Evolutionary conservation across 768 basidiomycete species (phyloP).

Genomic region (Boletus sp.): DNA sequence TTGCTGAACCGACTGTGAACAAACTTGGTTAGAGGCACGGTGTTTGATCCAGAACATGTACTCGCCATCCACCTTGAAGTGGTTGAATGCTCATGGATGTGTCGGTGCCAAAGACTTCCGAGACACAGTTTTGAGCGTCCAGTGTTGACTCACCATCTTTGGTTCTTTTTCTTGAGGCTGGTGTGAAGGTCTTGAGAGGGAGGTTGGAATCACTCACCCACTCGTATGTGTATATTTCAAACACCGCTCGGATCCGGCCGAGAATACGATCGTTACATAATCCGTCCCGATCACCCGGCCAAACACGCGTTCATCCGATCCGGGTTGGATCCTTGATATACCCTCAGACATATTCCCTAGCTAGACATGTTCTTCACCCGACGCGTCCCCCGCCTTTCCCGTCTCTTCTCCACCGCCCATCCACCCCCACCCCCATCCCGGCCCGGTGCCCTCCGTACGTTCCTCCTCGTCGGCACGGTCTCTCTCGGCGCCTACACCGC

Average conservation of each 20-base stretch:
- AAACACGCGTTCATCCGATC: too few relatives aligned
- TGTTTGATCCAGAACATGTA: slow-evolving; percentile 38
- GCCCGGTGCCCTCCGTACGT: slow-evolving; percentile 8
- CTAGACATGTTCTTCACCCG: slow-evolving; percentile 7
- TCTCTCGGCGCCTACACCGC: slow-evolving; percentile 39
- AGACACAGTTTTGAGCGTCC: slow-evolving; percentile 21
- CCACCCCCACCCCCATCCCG: background rate
- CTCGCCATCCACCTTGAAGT: slow-evolving; percentile 53
- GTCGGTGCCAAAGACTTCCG: slow-evolving; percentile 41
- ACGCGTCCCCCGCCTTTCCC: slow-evolving; percentile 3
- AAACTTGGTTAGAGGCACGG: slow-evolving; percentile 17
- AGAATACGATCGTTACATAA: slow-evolving; percentile 2
- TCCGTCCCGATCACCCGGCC: background rate
- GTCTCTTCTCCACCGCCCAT: slow-evolving; percentile 19
- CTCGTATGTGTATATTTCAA: background rate
- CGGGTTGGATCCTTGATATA: too few relatives aligned
- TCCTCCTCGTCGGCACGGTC: slow-evolving; percentile 22
- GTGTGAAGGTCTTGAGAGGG: slow-evolving; percentile 20
- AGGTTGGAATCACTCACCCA: background rate
- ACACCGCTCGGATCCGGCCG: slow-evolving; percentile 28
- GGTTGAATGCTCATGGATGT: slow-evolving; percentile 32
- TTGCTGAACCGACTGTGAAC: slow-evolving; percentile 26
- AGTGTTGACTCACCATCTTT: slow-evolving; percentile 51
- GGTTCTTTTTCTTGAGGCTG: slow-evolving; percentile 40
- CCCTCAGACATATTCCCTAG: too few relatives aligned